Evolutionary conservation across 352 stramenopile genomes (phyloP), one percentile per base, ranked within the genome.

Genomic region (Phytopythium oedochilum): DNA sequence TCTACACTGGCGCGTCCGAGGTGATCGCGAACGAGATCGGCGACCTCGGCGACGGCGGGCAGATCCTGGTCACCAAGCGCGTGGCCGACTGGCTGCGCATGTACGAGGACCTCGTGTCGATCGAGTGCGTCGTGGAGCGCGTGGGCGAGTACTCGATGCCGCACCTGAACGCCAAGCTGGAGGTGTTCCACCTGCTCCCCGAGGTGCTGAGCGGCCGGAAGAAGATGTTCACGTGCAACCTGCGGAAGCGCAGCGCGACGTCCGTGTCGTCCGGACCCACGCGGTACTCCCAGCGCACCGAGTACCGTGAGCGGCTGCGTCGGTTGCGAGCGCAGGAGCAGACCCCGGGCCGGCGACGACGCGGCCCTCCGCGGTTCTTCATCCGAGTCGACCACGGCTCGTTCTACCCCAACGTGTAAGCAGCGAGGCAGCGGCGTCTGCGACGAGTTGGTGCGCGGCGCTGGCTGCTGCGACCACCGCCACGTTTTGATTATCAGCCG

Each of bases 11-110:
- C 3, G 64, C 71, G n/a, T 71, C 71, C 0, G 70, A 85, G 53
- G 63, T 86, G 17, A 83, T 82, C 26, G 75, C 70, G 0, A 73
- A 76, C 42, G 72, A 83, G 50, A 71, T 86, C 26, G 73, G 73
- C 15, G 75, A 84, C 48, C 59, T 86, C 36, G 75, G 75, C 5
- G 69, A 71, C 39, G 75, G 75, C 15, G 75, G 75, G 0, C 75
- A 86, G 54, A 84, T 86, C 50, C 50, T 86, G 0, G 60, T 84
- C 6, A 86, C 75, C 4, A 72, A 73, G 40, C 68, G 71, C 1
- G 67, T 87, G 18, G 71, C 72, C 10, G 71, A 76, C 15, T 86
- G 70, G 73, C 60, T 84, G 7, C 42, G 66, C 22, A 64, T 71
- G 57, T 75, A 80, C 53, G 68, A 74, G 61, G 73, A 83, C 28